phyloP scores from a whole-genome alignment of 1,284 basidiomycete genomes.

The Rhodofomes roseus region DNA sequence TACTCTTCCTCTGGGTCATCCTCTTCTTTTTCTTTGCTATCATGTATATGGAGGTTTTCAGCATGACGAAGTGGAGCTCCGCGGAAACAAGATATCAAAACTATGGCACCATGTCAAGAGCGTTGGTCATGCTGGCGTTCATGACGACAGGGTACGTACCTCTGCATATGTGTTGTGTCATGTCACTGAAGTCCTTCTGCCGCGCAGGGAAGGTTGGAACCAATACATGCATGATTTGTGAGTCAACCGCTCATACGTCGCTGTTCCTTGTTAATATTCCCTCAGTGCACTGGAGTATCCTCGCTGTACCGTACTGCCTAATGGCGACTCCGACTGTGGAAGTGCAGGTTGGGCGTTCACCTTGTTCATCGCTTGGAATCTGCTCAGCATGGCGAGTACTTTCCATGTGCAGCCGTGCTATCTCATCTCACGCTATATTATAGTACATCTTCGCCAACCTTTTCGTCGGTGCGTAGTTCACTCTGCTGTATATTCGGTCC shows the following conservation, averaged over 20 bases:
- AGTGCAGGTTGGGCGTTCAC: constrained; percentile 82
- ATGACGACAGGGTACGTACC: constrained; percentile 68
- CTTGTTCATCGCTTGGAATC: constrained; percentile 95
- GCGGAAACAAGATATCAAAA: constrained; percentile 75
- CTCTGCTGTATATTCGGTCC: background rate
- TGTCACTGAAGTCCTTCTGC: background rate
- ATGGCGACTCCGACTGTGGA: constrained; percentile 83
- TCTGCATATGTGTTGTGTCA: background rate
- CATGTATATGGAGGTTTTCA: constrained; percentile 90
- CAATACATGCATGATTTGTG: constrained; percentile 94
- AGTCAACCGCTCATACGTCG: constrained; percentile 25
- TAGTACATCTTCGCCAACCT: constrained; percentile 95
- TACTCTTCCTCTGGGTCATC: constrained; percentile 88
- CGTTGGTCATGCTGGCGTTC: constrained; percentile 84
- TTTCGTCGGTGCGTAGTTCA: constrained; percentile 66
- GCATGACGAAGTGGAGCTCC: constrained; percentile 84
- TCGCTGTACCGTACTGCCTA: constrained; percentile 70
- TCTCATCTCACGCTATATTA: constrained; percentile 7
- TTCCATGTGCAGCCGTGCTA: background rate
- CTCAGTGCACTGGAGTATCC: constrained; percentile 74
- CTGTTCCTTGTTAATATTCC: background rate
- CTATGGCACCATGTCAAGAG: constrained; percentile 77
- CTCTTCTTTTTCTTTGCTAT: constrained; percentile 94
- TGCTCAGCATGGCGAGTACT: constrained; percentile 85
- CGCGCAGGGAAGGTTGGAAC: constrained; percentile 85